These are phyloP conservation scores for Gymnopilus dilepis DNA, from an alignment of 768 basidiomycete species.

Conservation along the genomic window DNA sequence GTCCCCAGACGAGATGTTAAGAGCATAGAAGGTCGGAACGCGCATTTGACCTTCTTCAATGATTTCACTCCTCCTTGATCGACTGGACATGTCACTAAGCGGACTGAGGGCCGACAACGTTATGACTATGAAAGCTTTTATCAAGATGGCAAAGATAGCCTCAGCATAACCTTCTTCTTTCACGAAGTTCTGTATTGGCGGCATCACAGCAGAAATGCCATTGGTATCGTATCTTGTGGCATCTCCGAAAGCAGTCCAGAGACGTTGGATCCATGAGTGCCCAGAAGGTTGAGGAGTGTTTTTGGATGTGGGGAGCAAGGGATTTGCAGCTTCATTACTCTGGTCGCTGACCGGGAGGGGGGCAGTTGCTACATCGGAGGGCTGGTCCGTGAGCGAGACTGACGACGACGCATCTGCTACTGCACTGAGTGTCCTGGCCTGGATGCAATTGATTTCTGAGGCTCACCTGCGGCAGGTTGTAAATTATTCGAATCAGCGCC, in stretches of 20 bases:
- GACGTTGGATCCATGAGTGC: too few relatives aligned
- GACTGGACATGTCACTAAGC: background rate
- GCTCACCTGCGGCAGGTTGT: too few relatives aligned
- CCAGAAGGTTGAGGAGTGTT: too few relatives aligned
- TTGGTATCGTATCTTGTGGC: background rate
- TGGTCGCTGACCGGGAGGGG: too few relatives aligned
- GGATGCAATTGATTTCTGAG: too few relatives aligned
- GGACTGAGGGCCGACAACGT: background rate
- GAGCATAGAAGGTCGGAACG: constrained; percentile 11
- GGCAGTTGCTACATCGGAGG: too few relatives aligned
- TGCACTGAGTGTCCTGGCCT: too few relatives aligned
- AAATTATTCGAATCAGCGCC: background rate
- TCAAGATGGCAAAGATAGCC: background rate
- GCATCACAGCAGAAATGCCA: background rate
- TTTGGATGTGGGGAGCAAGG: too few relatives aligned
- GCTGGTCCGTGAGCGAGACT: too few relatives aligned
- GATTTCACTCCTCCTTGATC: background rate
- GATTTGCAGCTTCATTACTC: too few relatives aligned
- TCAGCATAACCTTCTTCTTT: background rate
- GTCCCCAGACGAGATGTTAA: background rate
- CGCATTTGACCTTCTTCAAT: constrained; percentile 2
- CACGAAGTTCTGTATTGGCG: background rate
- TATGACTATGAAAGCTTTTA: background rate
- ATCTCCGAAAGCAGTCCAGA: too few relatives aligned
- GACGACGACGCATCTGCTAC: too few relatives aligned